Evolutionary conservation across 2,329 filamentous ascomycete genomes (phyloP).

Genomic region (Myriosclerotinia scirpicola): DNA sequence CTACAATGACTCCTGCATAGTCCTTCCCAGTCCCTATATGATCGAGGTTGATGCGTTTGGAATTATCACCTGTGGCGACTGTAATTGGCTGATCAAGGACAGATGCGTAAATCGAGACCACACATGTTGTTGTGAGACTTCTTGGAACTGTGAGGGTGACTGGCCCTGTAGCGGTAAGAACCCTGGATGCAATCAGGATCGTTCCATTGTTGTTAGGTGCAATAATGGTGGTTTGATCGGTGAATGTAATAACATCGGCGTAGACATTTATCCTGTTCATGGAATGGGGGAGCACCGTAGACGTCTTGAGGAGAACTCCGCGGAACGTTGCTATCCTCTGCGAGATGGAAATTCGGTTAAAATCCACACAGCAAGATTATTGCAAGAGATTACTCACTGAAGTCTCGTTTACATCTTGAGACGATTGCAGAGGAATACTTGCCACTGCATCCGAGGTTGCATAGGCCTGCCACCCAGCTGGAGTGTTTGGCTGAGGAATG

Average conservation of each 20-base stretch:
- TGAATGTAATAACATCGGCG: slow-evolving; percentile 1
- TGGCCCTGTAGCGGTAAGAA: slow-evolving; percentile 7
- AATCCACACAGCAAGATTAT: no score
- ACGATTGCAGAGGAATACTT: slow-evolving; percentile 8
- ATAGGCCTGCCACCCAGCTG: slow-evolving; percentile 12
- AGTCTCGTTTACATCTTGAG: slow-evolving; percentile 11
- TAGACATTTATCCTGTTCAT: slow-evolving; percentile 12
- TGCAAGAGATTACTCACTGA: background rate
- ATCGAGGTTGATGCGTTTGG: background rate
- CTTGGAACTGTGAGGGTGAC: slow-evolving; percentile 11
- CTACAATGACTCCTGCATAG: slow-evolving; percentile 6
- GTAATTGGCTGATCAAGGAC: slow-evolving; percentile 3
- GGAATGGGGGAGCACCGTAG: slow-evolving; percentile 4
- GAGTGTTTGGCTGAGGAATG: slow-evolving; percentile 4
- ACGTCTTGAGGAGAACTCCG: background rate
- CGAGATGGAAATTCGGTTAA: background rate
- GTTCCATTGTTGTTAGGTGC: slow-evolving; percentile 3
- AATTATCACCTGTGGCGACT: slow-evolving; percentile 5
- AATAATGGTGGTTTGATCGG: slow-evolving; percentile 1
- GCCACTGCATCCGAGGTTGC: slow-evolving; percentile 3
- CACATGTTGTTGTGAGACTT: slow-evolving; percentile 5
- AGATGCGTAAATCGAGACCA: slow-evolving; percentile 5
- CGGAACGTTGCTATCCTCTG: slow-evolving; percentile 9
- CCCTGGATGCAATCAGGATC: background rate
- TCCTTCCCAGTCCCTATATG: slow-evolving; percentile 5